phyloP scores from a whole-genome alignment of 768 basidiomycete species.

The Strobilomyces dryophilus region DNA sequence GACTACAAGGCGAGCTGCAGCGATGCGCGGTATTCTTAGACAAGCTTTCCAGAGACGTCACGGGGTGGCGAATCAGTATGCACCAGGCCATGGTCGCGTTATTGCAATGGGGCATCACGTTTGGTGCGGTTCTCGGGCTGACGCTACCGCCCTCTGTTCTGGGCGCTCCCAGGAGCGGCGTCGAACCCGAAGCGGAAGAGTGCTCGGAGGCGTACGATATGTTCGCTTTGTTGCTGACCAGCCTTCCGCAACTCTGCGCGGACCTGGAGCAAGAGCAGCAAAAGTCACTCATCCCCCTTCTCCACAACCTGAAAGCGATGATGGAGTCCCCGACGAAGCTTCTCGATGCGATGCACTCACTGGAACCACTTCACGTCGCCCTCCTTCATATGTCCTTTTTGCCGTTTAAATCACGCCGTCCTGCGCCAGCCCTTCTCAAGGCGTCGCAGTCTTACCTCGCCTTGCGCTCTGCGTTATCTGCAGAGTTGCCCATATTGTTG shows the following conservation, averaged over 20 bases:
- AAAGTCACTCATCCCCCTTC: constrained; percentile 50
- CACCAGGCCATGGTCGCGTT: constrained; percentile 46
- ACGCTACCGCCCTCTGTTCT: constrained; percentile 33
- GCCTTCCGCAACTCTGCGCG: constrained; percentile 48
- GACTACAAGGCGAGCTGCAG: constrained; percentile 54
- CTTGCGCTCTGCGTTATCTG: constrained; percentile 63
- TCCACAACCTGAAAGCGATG: constrained; percentile 54
- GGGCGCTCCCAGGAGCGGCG: constrained; percentile 2
- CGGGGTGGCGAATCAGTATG: constrained; percentile 59
- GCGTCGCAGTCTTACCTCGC: constrained; percentile 77
- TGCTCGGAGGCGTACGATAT: constrained; percentile 66
- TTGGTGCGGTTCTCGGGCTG: constrained; percentile 66
- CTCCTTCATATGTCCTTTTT: constrained; percentile 63
- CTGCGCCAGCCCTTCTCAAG: constrained; percentile 61
- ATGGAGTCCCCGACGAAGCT: constrained; percentile 62
- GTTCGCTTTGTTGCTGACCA: constrained; percentile 56
- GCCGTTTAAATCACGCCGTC: constrained; percentile 51
- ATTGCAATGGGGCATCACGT: constrained; percentile 58
- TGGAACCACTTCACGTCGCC: constrained; percentile 68
- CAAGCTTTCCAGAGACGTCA: constrained; percentile 55
- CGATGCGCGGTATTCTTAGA: constrained; percentile 54
- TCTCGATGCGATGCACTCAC: constrained; percentile 68
- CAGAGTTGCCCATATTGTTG: constrained; percentile 67
- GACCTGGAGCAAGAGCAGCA: constrained; percentile 53
- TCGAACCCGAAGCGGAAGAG: constrained; percentile 21